Conservation (phyloP, 768 basidiomycete species). For the Suillus ampliporus region DNA sequence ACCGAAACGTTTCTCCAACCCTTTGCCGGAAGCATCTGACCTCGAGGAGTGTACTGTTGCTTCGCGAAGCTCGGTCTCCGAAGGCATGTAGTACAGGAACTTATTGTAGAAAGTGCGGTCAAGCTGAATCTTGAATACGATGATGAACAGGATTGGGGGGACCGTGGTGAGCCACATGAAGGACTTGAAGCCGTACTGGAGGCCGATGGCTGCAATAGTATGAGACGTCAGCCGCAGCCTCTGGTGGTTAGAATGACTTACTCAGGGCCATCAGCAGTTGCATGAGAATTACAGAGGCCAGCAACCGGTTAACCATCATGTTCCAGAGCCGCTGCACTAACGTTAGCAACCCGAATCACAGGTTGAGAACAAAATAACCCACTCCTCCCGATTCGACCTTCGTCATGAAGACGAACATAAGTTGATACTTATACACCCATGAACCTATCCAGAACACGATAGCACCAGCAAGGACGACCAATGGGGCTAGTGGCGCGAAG, state of each 20-base stretch:
- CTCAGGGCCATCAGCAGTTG: constrained; percentile 86
- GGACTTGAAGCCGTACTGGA: constrained; percentile 76
- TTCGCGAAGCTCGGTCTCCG: constrained; percentile 72
- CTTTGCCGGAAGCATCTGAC: constrained; percentile 71
- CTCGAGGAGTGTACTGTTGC: constrained; percentile 82
- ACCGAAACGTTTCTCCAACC: constrained; percentile 90
- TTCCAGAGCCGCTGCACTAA: constrained; percentile 84
- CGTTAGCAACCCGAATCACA: constrained; percentile 11
- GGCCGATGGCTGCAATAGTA: constrained; percentile 70
- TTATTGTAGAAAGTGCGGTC: constrained; percentile 64
- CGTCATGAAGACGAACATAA: constrained; percentile 92
- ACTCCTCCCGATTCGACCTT: constrained; percentile 94
- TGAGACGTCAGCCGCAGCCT: constrained; percentile 4
- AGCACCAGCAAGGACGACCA: constrained; percentile 83
- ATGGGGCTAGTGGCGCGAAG: constrained; percentile 92
- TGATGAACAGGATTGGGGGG: constrained; percentile 83
- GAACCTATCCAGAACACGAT: constrained; percentile 88
- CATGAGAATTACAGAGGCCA: constrained; percentile 84
- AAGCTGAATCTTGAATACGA: constrained; percentile 86
- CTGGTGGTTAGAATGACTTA: constrained; percentile 46
- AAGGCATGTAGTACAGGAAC: constrained; percentile 88
- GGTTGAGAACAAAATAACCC: constrained; percentile 37
- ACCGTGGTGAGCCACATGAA: constrained; percentile 82
- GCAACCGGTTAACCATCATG: constrained; percentile 86
- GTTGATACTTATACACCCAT: constrained; percentile 93